Conservation (phyloP, 768 basidiomycete genomes). For the Tephrocybe sp. region DNA sequence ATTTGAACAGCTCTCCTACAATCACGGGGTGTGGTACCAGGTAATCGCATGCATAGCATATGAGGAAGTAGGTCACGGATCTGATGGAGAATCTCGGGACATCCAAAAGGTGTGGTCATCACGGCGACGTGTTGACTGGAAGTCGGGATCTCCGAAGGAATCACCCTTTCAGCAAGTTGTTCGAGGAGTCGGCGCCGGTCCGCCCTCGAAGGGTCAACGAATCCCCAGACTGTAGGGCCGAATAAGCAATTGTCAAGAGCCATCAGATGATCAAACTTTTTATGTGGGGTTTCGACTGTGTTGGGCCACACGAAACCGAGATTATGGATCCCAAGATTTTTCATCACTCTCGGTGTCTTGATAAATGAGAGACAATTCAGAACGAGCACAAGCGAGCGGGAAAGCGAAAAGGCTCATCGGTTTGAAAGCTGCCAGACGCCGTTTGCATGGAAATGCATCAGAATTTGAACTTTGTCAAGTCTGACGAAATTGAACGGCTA, state of each 20-base stretch:
- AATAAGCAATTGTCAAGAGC: conserved; percentile 9
- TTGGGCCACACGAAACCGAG: conserved; percentile 1
- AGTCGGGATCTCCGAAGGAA: conserved; percentile 5
- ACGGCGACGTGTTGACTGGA: conserved; percentile 14
- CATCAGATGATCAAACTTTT: conserved; percentile 9
- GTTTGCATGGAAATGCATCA: background rate
- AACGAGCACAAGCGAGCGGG: background rate
- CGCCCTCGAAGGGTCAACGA: background rate
- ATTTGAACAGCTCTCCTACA: background rate
- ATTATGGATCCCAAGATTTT: background rate
- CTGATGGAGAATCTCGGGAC: background rate
- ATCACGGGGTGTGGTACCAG: background rate
- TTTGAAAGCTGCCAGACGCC: background rate
- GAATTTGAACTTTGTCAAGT: too few species aligned
- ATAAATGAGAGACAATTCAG: background rate
- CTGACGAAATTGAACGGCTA: too few species aligned
- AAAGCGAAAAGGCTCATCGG: background rate
- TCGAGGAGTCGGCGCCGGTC: background rate
- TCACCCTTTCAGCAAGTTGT: background rate
- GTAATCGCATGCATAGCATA: background rate
- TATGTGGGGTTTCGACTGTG: background rate
- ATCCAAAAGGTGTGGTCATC: background rate
- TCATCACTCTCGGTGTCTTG: background rate
- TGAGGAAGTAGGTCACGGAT: background rate
- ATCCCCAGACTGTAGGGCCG: too few species aligned